Conservation (phyloP, 2,329 filamentous ascomycete species). For the Talaromyces islandicus region DNA sequence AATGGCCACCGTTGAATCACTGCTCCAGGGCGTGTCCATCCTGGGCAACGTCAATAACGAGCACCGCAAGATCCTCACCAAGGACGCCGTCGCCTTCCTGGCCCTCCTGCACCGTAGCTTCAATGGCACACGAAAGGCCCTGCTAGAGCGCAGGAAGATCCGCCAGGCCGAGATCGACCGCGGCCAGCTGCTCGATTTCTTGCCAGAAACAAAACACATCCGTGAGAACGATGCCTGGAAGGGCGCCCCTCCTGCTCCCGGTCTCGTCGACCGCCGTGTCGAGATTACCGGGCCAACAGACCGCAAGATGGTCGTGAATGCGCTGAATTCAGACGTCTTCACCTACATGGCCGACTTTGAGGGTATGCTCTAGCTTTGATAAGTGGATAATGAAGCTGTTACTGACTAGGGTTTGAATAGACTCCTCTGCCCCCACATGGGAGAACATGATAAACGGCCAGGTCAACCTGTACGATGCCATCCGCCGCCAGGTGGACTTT, state of each 20-base stretch:
- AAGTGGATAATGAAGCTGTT: background rate
- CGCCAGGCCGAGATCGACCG: constrained; percentile 92
- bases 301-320: constrained; percentile 98
- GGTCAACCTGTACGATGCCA: constrained; percentile 94
- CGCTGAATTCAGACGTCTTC: constrained; percentile 91
- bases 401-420: constrained; percentile 41
- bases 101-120: constrained; percentile 92
- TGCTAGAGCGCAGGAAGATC: constrained; percentile 77
- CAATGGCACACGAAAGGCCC: constrained; percentile 78
- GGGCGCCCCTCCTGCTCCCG: constrained; percentile 84
- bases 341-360: constrained; percentile 99
- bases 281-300: constrained; percentile 98
- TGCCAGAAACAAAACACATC: constrained; percentile 91
- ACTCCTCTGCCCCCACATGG: constrained; percentile 94
- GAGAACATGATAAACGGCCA: constrained; percentile 99
- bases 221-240: constrained; percentile 92
- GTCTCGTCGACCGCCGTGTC: constrained; percentile 84
- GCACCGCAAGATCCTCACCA: constrained; percentile 85
- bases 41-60: constrained; percentile 71
- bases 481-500: constrained; percentile 91
- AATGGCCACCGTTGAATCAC: constrained; percentile 66
- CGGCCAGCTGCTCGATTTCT: constrained; percentile 83
- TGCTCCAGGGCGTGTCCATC: constrained; percentile 84
- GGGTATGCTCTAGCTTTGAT: constrained; percentile 52
- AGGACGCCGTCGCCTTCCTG: constrained; percentile 84